Evolutionary conservation across 495 filamentous ascomycete genomes (phyloP), one percentile per base, ranked within the genome.

Genomic region (Cercophora sp.): DNA sequence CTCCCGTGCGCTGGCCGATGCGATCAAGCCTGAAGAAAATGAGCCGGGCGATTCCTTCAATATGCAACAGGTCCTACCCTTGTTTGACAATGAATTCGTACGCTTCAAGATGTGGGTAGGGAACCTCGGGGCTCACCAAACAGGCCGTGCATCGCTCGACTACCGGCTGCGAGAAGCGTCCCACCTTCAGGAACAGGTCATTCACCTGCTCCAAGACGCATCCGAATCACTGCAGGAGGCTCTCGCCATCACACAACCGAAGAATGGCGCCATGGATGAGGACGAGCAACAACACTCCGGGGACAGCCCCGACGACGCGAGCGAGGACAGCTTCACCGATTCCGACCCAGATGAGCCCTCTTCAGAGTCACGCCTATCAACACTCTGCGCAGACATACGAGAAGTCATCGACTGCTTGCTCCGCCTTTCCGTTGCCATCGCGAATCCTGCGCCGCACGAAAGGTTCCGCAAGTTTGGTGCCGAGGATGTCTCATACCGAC

Each of bases 41-140:
- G 36, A 3, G 16, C 36, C 8, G 15, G n/a, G n/a, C n/a, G 8
- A 18, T 2, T 3, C 2, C 11, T 18, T 39, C 36, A 19, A 18
- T 2, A 6, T 8, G n/a, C 5, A 13, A 1, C 36, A n/a, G 36
- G 5, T 39, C 15, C 36, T 25, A 22, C 40, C 19, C 5, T 1
- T 2, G 19, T 22, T 43, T 3, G 4, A 43, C 9, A 25, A 43
- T 22, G 40, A 43, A 25, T 11, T 43, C 40, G 25, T n/a, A 5
- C 40, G 40, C 19, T 43, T 43, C 40, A 43, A 43, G 25, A 43
- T 43, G 40, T 43, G 40, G 40, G 40, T 22, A 2, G 40, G 40
- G 3, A 43, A 43, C 15, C 40, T 43, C 19, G 40, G 40, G 6
- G 40, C 40, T 4, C 40, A 43, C 40, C 40, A 43, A 15, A 13